Conservation (phyloP, 495 filamentous ascomycete species). For the Aspergillus homomorphus region DNA sequence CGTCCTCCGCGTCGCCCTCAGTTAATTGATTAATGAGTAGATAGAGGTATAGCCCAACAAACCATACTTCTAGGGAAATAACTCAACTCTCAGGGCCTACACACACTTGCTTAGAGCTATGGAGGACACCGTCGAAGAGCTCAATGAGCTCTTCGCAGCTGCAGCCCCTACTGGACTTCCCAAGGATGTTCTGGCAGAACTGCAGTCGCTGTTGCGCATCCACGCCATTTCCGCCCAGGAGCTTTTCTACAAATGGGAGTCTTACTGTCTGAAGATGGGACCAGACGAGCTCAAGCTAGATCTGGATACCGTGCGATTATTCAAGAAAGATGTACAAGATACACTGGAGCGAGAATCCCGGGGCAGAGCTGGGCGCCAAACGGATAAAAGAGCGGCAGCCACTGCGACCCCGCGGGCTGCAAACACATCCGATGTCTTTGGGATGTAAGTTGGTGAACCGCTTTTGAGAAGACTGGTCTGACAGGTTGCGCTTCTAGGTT, state of each 20-base stretch:
- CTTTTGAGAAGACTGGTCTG: background rate
- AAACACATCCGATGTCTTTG: constrained; percentile 69
- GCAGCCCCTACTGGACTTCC: constrained; percentile 55
- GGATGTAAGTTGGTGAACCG: constrained; percentile 58
- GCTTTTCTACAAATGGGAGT: constrained; percentile 96
- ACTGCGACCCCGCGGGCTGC: constrained; percentile 63
- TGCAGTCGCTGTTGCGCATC: constrained; percentile 79
- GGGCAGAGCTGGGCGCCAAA: constrained; percentile 54
- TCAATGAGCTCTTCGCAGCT: constrained; percentile 65
- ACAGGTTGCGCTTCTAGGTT: constrained; percentile 48
- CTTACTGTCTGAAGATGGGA: constrained; percentile 90
- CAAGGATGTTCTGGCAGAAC: constrained; percentile 70
- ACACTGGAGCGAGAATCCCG: constrained; percentile 69
- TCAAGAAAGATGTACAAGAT: constrained; percentile 87
- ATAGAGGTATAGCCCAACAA: background rate
- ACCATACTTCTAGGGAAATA: background rate
- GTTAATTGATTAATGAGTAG: background rate
- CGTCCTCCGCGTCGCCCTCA: background rate
- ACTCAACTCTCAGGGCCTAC: too few relatives aligned
- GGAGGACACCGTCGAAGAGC: constrained; percentile 45
- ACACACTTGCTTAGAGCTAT: background rate
- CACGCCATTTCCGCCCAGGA: constrained; percentile 76
- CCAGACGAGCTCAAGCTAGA: constrained; percentile 67
- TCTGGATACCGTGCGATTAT: constrained; percentile 62
- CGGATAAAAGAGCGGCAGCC: constrained; percentile 57